phyloP scores from a whole-genome alignment of 2,329 filamentous ascomycete species.

The Arthroderma sp. region DNA sequence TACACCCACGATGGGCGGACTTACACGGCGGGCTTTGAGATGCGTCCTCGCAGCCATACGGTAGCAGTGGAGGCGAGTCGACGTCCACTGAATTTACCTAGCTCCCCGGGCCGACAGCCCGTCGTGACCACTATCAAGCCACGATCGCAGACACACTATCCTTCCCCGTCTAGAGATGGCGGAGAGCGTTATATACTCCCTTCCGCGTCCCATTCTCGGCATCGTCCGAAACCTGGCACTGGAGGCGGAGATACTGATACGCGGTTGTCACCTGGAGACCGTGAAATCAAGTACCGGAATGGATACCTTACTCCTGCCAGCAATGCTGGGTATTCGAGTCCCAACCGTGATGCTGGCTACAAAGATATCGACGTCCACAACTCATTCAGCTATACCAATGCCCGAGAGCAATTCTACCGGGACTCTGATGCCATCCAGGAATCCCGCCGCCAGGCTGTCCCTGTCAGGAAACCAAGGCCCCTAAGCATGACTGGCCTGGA shows the following conservation, averaged over 20 bases:
- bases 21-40: background rate
- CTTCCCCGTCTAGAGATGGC: slow-evolving; percentile 17
- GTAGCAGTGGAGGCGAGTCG: background rate
- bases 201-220: slow-evolving; percentile 17
- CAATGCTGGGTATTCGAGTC: slow-evolving; percentile 11
- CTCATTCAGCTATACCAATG: slow-evolving; percentile 38
- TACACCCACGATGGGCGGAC: background rate
- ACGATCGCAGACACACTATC: slow-evolving; percentile 24
- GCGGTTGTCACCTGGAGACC: background rate
- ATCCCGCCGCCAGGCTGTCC: slow-evolving; percentile 14
- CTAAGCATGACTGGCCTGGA: slow-evolving; percentile 32
- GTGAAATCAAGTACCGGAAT: slow-evolving; percentile 12
- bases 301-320: slow-evolving; percentile 22
- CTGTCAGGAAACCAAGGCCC: slow-evolving; percentile 23
- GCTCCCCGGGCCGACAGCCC: slow-evolving; percentile 13
- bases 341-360: slow-evolving; percentile 11
- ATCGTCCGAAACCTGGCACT: background rate
- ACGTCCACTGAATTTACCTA: background rate
- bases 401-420: slow-evolving; percentile 36
- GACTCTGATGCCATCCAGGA: slow-evolving; percentile 29
- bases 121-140: slow-evolving; percentile 22
- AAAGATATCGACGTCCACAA: slow-evolving; percentile 32
- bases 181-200: slow-evolving; percentile 27
- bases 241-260: background rate
- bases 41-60: slow-evolving; percentile 1